Evolutionary conservation across 2,329 filamentous ascomycete genomes (phyloP).

Genomic region (Colletotrichum sp.): DNA sequence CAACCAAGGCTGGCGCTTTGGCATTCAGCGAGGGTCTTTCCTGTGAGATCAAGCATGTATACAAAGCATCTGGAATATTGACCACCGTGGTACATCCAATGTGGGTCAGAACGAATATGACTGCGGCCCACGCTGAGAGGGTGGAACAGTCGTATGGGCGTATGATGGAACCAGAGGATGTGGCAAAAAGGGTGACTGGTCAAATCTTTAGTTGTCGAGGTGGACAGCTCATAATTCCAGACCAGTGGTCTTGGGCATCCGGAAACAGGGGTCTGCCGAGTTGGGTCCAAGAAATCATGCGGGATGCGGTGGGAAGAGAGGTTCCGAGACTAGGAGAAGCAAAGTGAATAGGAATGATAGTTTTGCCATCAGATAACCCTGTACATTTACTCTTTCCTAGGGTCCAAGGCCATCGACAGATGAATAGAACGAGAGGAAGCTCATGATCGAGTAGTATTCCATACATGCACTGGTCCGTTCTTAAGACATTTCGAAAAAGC

Average conservation of each 20-base stretch:
- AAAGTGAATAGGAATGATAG: neutral
- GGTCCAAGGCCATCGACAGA: neutral
- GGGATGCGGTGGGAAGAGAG: conserved; percentile 29
- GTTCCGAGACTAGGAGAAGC: neutral
- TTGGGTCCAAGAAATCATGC: conserved; percentile 38
- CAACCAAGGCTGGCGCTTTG: conserved; percentile 55
- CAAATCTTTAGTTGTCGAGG: conserved; percentile 54
- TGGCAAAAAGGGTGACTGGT: conserved; percentile 53
- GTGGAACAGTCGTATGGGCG: conserved; percentile 32
- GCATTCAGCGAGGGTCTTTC: conserved; percentile 55
- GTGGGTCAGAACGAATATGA: conserved; percentile 32
- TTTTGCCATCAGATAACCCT: neutral
- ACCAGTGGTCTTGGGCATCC: conserved; percentile 24
- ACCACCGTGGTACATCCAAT: conserved; percentile 35
- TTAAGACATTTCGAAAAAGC: neutral
- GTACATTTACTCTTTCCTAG: neutral
- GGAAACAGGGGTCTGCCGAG: conserved; percentile 46
- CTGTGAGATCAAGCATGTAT: conserved; percentile 39
- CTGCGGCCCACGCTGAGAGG: conserved; percentile 16
- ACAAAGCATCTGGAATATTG: conserved; percentile 39
- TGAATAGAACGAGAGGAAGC: neutral
- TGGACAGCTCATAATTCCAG: conserved; percentile 52
- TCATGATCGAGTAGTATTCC: neutral
- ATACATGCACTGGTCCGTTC: neutral
- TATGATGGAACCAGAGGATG: conserved; percentile 40